These are phyloP conservation scores for Phytomonas serpens DNA, from an alignment of 208 protist genomes.

Conservation along the genomic window DNA sequence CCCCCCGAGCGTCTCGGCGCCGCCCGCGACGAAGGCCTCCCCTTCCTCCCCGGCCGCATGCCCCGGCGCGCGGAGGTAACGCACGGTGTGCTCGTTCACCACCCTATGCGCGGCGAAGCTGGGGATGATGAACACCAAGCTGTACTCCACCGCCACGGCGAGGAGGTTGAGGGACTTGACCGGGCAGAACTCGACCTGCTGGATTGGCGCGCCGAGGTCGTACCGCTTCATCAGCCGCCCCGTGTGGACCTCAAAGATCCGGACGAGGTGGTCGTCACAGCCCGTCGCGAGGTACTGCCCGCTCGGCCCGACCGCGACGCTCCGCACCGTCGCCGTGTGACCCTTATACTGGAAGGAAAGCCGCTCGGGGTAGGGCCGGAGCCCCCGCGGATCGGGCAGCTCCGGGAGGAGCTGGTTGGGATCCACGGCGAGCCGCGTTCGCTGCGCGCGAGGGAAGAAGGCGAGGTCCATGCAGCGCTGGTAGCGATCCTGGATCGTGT, in stretches of 20 bases:
- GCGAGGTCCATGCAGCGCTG: constrained; percentile 99
- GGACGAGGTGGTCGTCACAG: constrained; percentile 95
- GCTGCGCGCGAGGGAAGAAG: constrained; percentile 93
- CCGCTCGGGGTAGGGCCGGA: constrained; percentile 97
- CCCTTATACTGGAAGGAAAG: constrained; percentile 95
- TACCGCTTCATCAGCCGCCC: constrained; percentile 93
- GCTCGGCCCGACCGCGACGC: constrained; percentile 91
- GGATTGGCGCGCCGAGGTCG: constrained; percentile 80
- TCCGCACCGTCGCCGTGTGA: constrained; percentile 91
- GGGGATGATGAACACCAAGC: constrained; percentile 85
- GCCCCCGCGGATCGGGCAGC: constrained; percentile 96
- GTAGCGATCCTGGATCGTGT: constrained; percentile 97
- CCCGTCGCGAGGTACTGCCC: constrained; percentile 97
- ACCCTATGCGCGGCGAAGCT: constrained; percentile 68
- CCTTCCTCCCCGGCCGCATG: constrained; percentile 23
- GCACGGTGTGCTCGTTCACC: constrained; percentile 86
- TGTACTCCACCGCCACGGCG: constrained; percentile 81
- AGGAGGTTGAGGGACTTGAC: constrained; percentile 85
- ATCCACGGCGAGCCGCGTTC: constrained; percentile 87
- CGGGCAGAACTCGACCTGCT: constrained; percentile 94
- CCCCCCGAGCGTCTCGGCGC: constrained; percentile 56
- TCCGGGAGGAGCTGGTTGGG: constrained; percentile 96
- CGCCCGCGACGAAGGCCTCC: constrained; percentile 17
- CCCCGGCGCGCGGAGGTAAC: constrained; percentile 70
- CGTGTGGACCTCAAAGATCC: constrained; percentile 97